phyloP scores from a whole-genome alignment of 75 land plant species.

The Pseudotsuga menziesii region DNA sequence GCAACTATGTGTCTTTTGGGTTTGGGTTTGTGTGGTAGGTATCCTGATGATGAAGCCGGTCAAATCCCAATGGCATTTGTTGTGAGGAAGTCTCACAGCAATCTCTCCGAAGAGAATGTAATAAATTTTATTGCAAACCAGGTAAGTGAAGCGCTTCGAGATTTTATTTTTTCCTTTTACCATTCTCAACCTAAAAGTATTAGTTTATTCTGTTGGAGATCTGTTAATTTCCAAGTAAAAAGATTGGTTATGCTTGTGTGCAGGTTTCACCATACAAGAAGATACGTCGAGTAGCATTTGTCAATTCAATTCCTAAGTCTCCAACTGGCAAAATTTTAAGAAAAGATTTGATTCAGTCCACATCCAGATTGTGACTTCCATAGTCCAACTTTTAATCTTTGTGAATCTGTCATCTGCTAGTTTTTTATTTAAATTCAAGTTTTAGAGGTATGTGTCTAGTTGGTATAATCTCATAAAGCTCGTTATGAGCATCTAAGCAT shows the following conservation, averaged over 20 bases:
- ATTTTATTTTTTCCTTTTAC: not conserved
- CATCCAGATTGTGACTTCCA: constrained; percentile 5
- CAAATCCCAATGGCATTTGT: constrained; percentile 53
- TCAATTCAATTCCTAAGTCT: constrained; percentile 53
- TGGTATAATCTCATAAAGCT: too few relatives aligned
- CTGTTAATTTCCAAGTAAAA: not conserved
- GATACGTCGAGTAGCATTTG: constrained; percentile 54
- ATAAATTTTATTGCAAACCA: constrained; percentile 45
- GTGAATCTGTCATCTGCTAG: too few relatives aligned
- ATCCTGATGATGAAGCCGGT: constrained; percentile 45
- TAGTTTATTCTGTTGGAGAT: not conserved
- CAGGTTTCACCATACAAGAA: constrained; percentile 81
- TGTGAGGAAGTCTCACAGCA: constrained; percentile 23
- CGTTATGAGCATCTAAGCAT: too few relatives aligned
- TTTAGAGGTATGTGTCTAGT: too few relatives aligned
- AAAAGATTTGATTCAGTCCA: constrained; percentile 62
- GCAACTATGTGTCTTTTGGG: too few relatives aligned
- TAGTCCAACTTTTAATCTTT: too few relatives aligned
- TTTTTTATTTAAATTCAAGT: too few relatives aligned
- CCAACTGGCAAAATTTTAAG: constrained; percentile 67
- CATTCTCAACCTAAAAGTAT: not conserved
- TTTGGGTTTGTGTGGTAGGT: constrained; percentile 15
- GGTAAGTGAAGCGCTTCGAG: constrained; percentile 3
- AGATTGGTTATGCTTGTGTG: not conserved
- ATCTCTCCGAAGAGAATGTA: constrained; percentile 22